Evolutionary conservation across 345 rosid genomes (phyloP).

Genomic region (Mallotus nudiflorus): DNA sequence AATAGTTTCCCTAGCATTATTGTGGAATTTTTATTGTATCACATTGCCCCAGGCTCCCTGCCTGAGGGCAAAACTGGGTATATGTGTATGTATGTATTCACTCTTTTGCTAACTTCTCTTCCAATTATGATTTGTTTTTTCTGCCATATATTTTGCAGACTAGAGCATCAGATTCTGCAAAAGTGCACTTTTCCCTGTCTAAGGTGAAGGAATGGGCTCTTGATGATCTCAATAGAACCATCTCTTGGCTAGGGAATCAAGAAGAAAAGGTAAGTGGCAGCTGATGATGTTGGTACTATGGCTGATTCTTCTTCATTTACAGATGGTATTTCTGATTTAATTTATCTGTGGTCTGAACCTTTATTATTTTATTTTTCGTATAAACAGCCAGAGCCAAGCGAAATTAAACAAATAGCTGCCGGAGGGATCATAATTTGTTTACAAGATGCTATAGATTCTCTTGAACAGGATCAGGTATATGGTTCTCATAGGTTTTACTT

Average conservation of each 20-base stretch:
- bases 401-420: conserved; percentile 79
- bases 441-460: conserved; percentile 82
- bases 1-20: not conserved
- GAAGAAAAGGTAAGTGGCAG: conserved; percentile 68
- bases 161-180: conserved; percentile 29
- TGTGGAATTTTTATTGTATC: not conserved
- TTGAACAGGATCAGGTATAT: conserved; percentile 75
- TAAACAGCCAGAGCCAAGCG: conserved; percentile 74
- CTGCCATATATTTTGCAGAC: conserved; percentile 38
- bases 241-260: conserved; percentile 78
- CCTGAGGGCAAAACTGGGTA: not conserved
- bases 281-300: conserved; percentile 2
- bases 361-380: conserved; percentile 9
- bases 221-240: conserved; percentile 66
- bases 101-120: not conserved
- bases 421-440: conserved; percentile 88
- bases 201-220: conserved; percentile 72
- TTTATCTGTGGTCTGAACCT: conserved; percentile 8
- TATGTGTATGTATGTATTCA: not conserved
- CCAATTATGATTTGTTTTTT: conserved; percentile 11
- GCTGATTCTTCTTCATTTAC: not conserved
- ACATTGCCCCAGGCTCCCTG: not conserved
- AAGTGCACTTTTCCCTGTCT: conserved; percentile 43
- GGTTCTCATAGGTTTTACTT: not conserved
- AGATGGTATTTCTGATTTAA: not conserved